Evolutionary conservation across 2,329 filamentous ascomycete genomes (phyloP).

Genomic region (Blumeria graminis): DNA sequence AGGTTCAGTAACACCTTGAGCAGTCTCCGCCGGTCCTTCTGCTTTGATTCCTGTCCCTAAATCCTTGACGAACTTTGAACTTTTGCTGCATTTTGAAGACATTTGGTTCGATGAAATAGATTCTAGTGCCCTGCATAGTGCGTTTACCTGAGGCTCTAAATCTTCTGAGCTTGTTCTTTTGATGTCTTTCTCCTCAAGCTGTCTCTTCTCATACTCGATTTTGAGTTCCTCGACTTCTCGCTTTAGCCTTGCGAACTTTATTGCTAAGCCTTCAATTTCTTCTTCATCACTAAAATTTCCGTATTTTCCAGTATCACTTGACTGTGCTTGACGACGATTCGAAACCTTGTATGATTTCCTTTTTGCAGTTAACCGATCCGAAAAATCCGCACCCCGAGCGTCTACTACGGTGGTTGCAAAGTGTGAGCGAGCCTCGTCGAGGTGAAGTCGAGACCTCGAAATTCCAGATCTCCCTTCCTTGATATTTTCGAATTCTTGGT

Average conservation of each 20-base stretch:
- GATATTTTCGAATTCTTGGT: slow-evolving; percentile 36
- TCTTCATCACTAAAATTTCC: slow-evolving; percentile 58
- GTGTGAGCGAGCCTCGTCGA: slow-evolving; percentile 53
- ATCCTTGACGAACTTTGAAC: slow-evolving; percentile 12
- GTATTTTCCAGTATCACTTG: slow-evolving; percentile 39
- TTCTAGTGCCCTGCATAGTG: slow-evolving; percentile 49
- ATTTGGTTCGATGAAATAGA: slow-evolving; percentile 24
- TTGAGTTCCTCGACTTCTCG: slow-evolving; percentile 57
- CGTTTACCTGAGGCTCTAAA: slow-evolving; percentile 32
- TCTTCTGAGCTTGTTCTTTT: slow-evolving; percentile 18
- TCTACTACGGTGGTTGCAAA: slow-evolving; percentile 60
- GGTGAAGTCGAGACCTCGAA: slow-evolving; percentile 50
- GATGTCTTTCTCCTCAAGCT: slow-evolving; percentile 21
- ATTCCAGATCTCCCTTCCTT: slow-evolving; percentile 43
- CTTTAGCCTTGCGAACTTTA: slow-evolving; percentile 58
- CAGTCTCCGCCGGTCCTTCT: slow-evolving; percentile 9
- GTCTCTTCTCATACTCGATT: slow-evolving; percentile 31
- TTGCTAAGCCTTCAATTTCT: slow-evolving; percentile 49
- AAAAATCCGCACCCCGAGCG: slow-evolving; percentile 62
- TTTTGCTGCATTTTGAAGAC: slow-evolving; percentile 4
- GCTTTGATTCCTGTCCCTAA: slow-evolving; percentile 12
- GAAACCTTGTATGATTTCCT: slow-evolving; percentile 63
- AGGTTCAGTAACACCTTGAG: slow-evolving; percentile 9
- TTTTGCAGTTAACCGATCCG: slow-evolving; percentile 63
- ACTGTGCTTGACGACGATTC: slow-evolving; percentile 36